phyloP scores from a whole-genome alignment of 1,284 basidiomycete species.

The Austroboletus rostrupii region DNA sequence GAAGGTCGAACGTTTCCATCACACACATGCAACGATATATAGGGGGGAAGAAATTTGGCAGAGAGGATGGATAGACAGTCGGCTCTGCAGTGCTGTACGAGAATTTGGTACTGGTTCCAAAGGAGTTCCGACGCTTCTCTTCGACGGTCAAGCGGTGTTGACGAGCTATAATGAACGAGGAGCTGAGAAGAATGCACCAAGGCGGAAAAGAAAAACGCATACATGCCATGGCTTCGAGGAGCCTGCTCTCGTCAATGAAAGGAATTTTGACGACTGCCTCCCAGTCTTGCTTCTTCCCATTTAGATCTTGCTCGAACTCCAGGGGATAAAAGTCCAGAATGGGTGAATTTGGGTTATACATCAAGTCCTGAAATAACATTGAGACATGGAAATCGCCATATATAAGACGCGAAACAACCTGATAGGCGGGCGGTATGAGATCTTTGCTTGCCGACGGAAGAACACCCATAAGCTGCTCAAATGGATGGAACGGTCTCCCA shows the following conservation, averaged over 20 bases:
- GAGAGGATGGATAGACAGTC: slow-evolving; percentile 80
- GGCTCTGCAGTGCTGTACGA: slow-evolving; percentile 63
- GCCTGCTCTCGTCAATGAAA: slow-evolving; percentile 85
- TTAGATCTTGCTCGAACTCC: slow-evolving; percentile 90
- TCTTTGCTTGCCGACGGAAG: slow-evolving; percentile 87
- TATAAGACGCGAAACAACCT: slow-evolving; percentile 42
- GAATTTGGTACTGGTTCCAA: slow-evolving; percentile 81
- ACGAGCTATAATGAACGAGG: slow-evolving; percentile 46
- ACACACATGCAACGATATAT: slow-evolving; percentile 79
- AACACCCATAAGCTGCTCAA: slow-evolving; percentile 98
- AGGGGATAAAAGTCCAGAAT: slow-evolving; percentile 94
- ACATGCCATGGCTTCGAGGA: slow-evolving; percentile 83
- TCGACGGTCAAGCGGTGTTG: slow-evolving; percentile 76
- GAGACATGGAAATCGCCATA: not conserved
- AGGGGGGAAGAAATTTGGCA: slow-evolving; percentile 93
- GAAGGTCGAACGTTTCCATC: slow-evolving; percentile 82
- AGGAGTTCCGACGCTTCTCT: slow-evolving; percentile 76
- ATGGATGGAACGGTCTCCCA: slow-evolving; percentile 89
- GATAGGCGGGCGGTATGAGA: slow-evolving; percentile 83
- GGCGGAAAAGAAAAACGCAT: slow-evolving; percentile 19
- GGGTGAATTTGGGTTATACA: slow-evolving; percentile 82
- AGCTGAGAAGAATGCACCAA: not conserved
- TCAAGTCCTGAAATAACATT: slow-evolving; percentile 63
- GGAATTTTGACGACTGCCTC: slow-evolving; percentile 99
- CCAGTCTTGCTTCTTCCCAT: slow-evolving; percentile 99